A percentile compares a stretch with the other conserved stretches of the same genome.
Conservation (phyloP, 2,329 filamentous ascomycete species). For the Camptophora hylomeconis region DNA sequence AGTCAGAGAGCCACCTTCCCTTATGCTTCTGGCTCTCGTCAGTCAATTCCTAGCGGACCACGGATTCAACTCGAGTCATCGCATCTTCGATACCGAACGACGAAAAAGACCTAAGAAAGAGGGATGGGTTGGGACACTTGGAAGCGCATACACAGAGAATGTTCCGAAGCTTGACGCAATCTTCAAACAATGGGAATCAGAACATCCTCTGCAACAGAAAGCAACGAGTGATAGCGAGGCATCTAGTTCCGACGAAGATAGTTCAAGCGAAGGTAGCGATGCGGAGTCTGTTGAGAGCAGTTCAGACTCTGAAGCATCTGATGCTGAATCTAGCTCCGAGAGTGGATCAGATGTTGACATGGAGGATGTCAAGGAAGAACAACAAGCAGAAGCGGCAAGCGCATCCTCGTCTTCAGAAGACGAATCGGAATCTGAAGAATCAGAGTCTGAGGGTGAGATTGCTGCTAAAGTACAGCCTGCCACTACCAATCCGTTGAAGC, state of each 20-base stretch:
- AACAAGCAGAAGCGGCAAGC: conserved; percentile 11
- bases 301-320: conserved; percentile 16
- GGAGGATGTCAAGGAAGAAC: too few species aligned
- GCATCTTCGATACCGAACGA: conserved; percentile 4
- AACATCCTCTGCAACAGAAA: too few species aligned
- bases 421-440: conserved; percentile 10
- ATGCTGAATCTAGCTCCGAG: conserved; percentile 27
- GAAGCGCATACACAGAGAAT: conserved; percentile 1
- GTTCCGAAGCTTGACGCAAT: conserved; percentile 4
- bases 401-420: conserved; percentile 8
- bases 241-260: conserved; percentile 1
- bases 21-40: conserved; percentile 3
- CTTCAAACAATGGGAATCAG: conserved; percentile 4
- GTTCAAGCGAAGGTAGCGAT: background rate
- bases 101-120: conserved; percentile 2
- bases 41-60: conserved; percentile 5
- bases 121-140: conserved; percentile 1
- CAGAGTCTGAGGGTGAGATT: conserved; percentile 13
- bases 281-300: background rate
- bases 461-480: conserved; percentile 35
- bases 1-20: conserved; percentile 2
- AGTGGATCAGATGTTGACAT: conserved; percentile 17
- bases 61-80: conserved; percentile 2
- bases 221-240: too few species aligned
- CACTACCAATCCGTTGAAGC: conserved; percentile 37